Base-by-base conservation (phyloP, 352 stramenopile genomes). In the Blastocystis sp. region DNA sequence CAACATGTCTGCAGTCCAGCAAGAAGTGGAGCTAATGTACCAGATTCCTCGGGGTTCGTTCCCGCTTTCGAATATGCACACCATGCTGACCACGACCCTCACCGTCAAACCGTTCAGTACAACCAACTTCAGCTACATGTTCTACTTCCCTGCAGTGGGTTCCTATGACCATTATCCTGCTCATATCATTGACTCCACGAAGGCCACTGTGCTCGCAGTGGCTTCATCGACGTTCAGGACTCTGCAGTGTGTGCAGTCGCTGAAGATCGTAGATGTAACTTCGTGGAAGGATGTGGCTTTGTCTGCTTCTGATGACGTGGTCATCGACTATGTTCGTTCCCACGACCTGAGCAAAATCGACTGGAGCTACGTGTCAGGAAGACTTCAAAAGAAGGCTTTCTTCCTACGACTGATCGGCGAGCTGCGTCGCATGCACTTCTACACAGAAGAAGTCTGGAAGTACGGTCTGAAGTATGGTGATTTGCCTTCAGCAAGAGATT, bases 1-100 rank as follows among this genome's bases (percentile, higher is more conserved):
- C 68, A 94, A 94, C 73, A 92, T 94, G 80, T 90, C 90, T 0
- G 68, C 80, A 2, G 34, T 90, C 13, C 87, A 91, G 13, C 90
- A 43, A 8, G 79, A 90, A 56, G 66, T 94, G 13, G 92, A 93
- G 23, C 59, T 94, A 43, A 76, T 94, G n/a, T 75, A 93, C 45
- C 93, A 94, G 89, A 93, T 94, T 56, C 93, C 93, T 1, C 90
- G 92, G 77, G 93, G 92, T 20, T 69, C 92, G 29, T 84, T 93
- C 87, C 92, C 92, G 7, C 76, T 94, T 45, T 87, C 68, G 9
- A 79, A 79, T 61, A 90, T 90, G 0, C 93, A 93, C 82, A 93
- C 93, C 90, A 93, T 91, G 4, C 92, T 91, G 89, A 93, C 91
- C 45, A 82, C 91, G 50, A 90, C 91, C 9, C 59, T 91, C 64